Base-by-base conservation (phyloP, 2,329 filamentous ascomycete genomes). In the Fusarium lyarnte region DNA sequence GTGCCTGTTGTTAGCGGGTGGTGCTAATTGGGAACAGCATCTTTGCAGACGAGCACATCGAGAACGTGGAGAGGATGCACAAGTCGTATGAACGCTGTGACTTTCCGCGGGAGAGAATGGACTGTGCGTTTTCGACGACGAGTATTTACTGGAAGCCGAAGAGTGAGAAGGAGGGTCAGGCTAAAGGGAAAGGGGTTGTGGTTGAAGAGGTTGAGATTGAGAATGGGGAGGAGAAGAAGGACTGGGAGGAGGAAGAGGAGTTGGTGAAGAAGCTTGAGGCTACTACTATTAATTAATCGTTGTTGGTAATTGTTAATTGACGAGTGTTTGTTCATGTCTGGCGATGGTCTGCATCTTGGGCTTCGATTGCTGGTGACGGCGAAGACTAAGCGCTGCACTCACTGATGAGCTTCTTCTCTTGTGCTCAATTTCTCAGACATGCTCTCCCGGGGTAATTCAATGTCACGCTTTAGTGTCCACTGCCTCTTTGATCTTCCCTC, bases 111-210 rank as follows among this genome's bases (percentile, higher is more conserved):
- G 76, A 78, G n/a, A 54, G 53, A 1, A 63, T 63, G 9, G 65
- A 70, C 19, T 58, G 64, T 9, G 73, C 74, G 1, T 79, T 79
- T 46, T 77, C 72, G 2, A 76, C 72, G 23, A 79, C 78, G 19
- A 69, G 58, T 42, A 74, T 79, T 10, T 79, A 78, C 52, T 79
- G 77, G 75, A 74, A 61, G 35, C 69, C 65, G 0, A 35, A 8
- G 19, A 8, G 16, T n/a, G 42, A 35, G 35, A 57, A 51, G 36
- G 23, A 42, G 14, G 41, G n/a, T 8, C 23, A 60, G 2, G 41
- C 6, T 7, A 47, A 49, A 17, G 33, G 8, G 2, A 46, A 63
- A 55, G 57, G 42, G n/a, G 33, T 47, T 43, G 55, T 19, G 8
- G 21, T 43, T 21, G 27, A 38, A 9, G 49, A 63, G 49, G 35